Evolutionary conservation across 176 grass and related monocot species (phyloP), one percentile per base, ranked within the genome.

Genomic region (Guadua angustifolia): DNA sequence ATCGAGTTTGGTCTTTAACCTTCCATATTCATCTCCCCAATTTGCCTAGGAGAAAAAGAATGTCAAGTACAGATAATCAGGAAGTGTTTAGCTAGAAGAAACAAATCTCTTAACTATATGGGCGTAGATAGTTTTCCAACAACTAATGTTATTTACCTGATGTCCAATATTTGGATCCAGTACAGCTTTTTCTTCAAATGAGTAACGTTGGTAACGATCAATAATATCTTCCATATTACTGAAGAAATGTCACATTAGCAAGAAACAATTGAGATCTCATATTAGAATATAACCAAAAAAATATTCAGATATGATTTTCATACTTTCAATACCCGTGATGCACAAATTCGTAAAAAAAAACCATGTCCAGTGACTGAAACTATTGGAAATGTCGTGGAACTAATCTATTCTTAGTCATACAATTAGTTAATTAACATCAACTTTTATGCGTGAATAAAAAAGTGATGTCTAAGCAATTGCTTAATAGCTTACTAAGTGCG

Each of bases 201-300:
- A 95, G 81, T 90, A 93, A 13, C 71, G 85, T 46, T 91, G 87
- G 69, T 95, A 98, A 26, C 91, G 91, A 56, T 90, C 93, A 87
- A 98, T 84, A 90, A 92, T 92, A 42, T 75, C 80, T 78, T 98
- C 95, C 91, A 95, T 95, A 36, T 88, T 94, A 63, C 69, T 83
- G 21, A 85, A 86, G 35, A 79, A 84, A 60, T 74, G 67, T 44
- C 47, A 55, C 9, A 70, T 56, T 40, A 85, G 17, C 12, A 51
- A 32, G 59, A 59, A 62, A 74, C 2, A 19, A 6, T 25, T 59
- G 22, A 58, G 3, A 40, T 57, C 11, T 51, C 29, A 18, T 56
- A 81, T 56, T 45, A 60, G 66, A 80, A 80, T 24, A 72, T 61
- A 61, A 70, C 14, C 33, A 69, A 50, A 73, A 4, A 33, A 53